A percentile compares a stretch with the other conserved stretches of the same genome.
phyloP scores from a whole-genome alignment of 108 stramenopile species.

The Stephanodiscus minutulus region DNA sequence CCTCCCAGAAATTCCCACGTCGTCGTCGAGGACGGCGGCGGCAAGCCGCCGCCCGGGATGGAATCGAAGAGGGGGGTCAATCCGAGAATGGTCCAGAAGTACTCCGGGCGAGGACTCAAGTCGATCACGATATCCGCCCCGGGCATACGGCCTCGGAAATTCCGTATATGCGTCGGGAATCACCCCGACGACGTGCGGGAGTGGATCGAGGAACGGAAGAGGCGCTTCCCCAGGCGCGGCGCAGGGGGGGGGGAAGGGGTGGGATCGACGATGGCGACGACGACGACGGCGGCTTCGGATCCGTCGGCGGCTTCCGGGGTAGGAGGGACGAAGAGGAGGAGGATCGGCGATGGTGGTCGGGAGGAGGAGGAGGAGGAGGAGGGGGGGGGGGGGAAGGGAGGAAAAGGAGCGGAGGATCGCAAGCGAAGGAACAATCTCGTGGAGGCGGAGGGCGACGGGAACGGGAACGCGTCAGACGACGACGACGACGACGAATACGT shows the following conservation, averaged over 20 bases:
- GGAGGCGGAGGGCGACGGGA: not conserved
- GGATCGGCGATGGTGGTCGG: not conserved
- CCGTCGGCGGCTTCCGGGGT: not conserved
- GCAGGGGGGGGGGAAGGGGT: slow-evolving; percentile 8
- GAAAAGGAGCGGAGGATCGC: slow-evolving; percentile 1
- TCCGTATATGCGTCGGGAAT: slow-evolving; percentile 87
- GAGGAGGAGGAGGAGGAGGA: slow-evolving; percentile 11
- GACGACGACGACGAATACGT: not conserved
- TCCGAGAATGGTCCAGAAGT: slow-evolving; percentile 55
- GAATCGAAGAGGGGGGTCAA: slow-evolving; percentile 6
- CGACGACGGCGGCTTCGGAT: too few relatives aligned
- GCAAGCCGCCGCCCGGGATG: too few relatives aligned
- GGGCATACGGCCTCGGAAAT: slow-evolving; percentile 74
- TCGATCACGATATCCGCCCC: slow-evolving; percentile 77
- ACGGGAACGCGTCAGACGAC: not conserved
- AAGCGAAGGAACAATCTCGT: not conserved
- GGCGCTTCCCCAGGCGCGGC: slow-evolving; percentile 59
- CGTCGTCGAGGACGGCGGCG: too few relatives aligned
- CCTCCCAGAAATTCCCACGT: too few relatives aligned
- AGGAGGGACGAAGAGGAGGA: not conserved
- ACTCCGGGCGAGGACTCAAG: slow-evolving; percentile 81
- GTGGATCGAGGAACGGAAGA: slow-evolving; percentile 85
- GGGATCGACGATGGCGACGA: too few relatives aligned
- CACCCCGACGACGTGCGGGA: slow-evolving; percentile 82
- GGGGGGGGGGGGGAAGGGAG: slow-evolving; percentile 1